Evolutionary conservation across 306 rosid genomes (phyloP), one percentile per base, ranked within the genome.

Genomic region (Corylus americana): DNA sequence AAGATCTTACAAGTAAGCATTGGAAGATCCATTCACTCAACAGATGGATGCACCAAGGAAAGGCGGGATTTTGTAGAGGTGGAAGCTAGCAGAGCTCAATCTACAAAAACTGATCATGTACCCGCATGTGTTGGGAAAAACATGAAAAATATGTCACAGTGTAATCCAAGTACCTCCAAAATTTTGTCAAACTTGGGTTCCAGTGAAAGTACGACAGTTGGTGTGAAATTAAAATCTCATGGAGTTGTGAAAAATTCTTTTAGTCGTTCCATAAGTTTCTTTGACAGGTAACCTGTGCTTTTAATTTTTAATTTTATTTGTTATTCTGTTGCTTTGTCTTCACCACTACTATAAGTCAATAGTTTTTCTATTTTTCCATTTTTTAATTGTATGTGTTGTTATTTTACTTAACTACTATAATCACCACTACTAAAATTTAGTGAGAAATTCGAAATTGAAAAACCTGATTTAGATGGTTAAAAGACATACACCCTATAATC

Each of bases 1-100:
- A 90, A 87, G 88, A 95, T 95, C 87, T 84, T 90, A 88, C 94
- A 79, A 81, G 88, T 71, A 59, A 88, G 80, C 74, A 57, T 20
- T 45, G 90, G 77, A 47, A 92, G 88, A 82, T 75, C 82, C 49
- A 81, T 13, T 73, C 80, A 87, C 64, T 64, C 78, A 77, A 77
- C 83, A 45, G 89, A 80, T 82, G 90, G 79, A 83, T 74, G 79
- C 75, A 76, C 69, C 68, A 73, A 49, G 75, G 87, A 78, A 72
- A 81, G 82, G 69, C 75, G 57, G 62, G 89, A 29, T 69, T 68
- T 75, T 75, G 78, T 79, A 31, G 74, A 73, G 57, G 64, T 64
- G 62, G 89, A 75, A 82, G 78, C 78, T 49, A 67, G 72, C 74
- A 74, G 61, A 70, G 58, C 66, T 53, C 82, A 79, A 37, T 72